phyloP scores from a whole-genome alignment of 2,329 filamentous ascomycete genomes.

The Hypoxylon sp. region DNA sequence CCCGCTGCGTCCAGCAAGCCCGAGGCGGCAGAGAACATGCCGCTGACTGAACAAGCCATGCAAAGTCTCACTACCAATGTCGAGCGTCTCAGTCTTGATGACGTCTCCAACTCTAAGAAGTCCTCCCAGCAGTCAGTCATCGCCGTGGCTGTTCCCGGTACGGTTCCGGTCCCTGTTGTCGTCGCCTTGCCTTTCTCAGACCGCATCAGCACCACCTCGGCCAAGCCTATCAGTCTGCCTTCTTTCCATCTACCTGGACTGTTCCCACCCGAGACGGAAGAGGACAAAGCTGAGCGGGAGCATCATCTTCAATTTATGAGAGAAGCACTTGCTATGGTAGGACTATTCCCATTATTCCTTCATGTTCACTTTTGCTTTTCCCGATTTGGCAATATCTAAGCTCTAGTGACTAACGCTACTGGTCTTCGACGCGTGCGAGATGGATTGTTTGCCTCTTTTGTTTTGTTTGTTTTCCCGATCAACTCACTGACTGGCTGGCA shows the following conservation, averaged over 20 bases:
- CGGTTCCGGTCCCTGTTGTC: conserved; percentile 38
- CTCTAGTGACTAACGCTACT: neutral
- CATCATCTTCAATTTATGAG: conserved; percentile 74
- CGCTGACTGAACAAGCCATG: conserved; percentile 19
- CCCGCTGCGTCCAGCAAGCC: conserved; percentile 23
- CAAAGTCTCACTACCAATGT: conserved; percentile 26
- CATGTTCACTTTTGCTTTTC: neutral
- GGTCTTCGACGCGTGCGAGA: neutral
- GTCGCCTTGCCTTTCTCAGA: conserved; percentile 36
- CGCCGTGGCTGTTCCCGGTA: conserved; percentile 31
- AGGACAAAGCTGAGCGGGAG: conserved; percentile 50
- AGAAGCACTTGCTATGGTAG: conserved; percentile 85
- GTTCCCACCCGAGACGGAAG: conserved; percentile 46
- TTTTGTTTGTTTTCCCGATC: neutral
- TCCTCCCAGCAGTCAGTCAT: conserved; percentile 22
- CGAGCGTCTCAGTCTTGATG: conserved; percentile 39
- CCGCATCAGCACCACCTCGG: neutral
- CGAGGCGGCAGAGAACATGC: conserved; percentile 19
- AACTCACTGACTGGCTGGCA: conserved; percentile 49
- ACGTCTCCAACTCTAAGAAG: conserved; percentile 22
- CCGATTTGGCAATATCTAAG: neutral
- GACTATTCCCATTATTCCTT: conserved; percentile 3
- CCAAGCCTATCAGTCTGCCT: conserved; percentile 28
- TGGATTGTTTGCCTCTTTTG: neutral
- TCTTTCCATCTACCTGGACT: conserved; percentile 42